Evolutionary conservation across 1,284 basidiomycete species (phyloP), one percentile per base, ranked within the genome.

Genomic region (Lentinula novae-zelandiae): DNA sequence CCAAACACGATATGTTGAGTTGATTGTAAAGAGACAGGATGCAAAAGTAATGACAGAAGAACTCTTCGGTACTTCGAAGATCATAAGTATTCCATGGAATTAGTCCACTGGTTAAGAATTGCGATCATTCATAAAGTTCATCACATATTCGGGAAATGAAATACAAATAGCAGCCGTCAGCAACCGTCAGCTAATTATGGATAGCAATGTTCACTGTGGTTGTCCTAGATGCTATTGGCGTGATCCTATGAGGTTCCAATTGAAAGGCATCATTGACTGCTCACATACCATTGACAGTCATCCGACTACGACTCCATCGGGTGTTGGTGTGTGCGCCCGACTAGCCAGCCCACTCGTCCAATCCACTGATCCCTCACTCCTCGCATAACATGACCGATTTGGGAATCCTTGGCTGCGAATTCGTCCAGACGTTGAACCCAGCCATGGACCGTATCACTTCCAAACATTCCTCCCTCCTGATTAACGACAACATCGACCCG

Each of bases 401-500:
- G 67, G 40, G 67, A 77, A 69, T 79, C 83, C 67, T 76, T 73
- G 46, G 78, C 79, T 2, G 85, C 84, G 68, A 89, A 82, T 56
- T 82, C 80, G 58, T 92, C 88, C 67, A 93, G 68, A 2, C 76
- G 80, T 51, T 82, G 79, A 65, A 85, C 84, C 91, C 90, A 93
- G 6, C 74, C 75, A 60, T 77, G 72, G 31, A 87, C 89, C 12
- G 79, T 81, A 62, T 91, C 89, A 53, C 78, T 80, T 5, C 88
- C 84, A 70, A 91, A 92, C 90, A 93, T 91, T 4, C 88, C 84
- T 5, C 83, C 87, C 64, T 88, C 78, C n/a, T 73, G 76, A 67
- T 92, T 92, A 2, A 90, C 87, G 9, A 82, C 73, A 17, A 82
- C 75, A 66, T 91, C 87, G 34, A 92, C 78, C 50, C 79, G 79